Base-by-base conservation (phyloP, 345 rosid species). In the Cardamine occulta region DNA sequence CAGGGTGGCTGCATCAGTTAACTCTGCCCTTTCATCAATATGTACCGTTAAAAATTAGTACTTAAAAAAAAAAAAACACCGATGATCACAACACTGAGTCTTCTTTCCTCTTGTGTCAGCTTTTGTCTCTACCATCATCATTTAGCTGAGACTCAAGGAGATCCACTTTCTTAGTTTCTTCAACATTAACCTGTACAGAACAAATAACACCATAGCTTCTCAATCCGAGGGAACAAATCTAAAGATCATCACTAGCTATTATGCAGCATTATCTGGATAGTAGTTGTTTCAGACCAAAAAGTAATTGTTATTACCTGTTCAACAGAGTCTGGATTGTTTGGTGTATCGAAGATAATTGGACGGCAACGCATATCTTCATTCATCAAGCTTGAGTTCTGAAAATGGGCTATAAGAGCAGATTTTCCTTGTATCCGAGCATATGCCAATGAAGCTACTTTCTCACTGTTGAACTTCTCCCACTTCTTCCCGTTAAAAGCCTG, bases 401-500 rank as follows among this genome's bases (percentile, higher is more conserved):
- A 91, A 52, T 91, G 96, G 19, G 88, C 82, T 80, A 88, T 90
- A 54, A 91, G 96, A 0, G 93, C 93, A 37, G 83, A 53, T 83
- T 87, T 88, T 18, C 96, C 96, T 76, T 91, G 96, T 64, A 91
- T 91, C 56, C 96, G 82, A 74, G 90, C 96, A 69, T 91, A 91
- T 21, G 96, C 96, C 81, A 91, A 77, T 6, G 94, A 88, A 60
- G 97, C 96, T 68, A 91, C 93, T 80, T 91, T 91, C 85, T 91
- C 96, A 37, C 96, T 91, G 76, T 91, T 91, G 67, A 91, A 91
- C 85, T 91, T 91, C 82, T 88, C 93, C 96, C 96, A 90, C 80
- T 88, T 90, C 82, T 90, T 90, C 54, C 96, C 93, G 76, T 88
- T 87, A 80, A 90, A 87, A n/a, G 90, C 93, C 96, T 90, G 75